A percentile compares a stretch with the other conserved stretches of the same genome.
Conservation (phyloP, 306 rosid species). For the Medicago ruthenica region DNA sequence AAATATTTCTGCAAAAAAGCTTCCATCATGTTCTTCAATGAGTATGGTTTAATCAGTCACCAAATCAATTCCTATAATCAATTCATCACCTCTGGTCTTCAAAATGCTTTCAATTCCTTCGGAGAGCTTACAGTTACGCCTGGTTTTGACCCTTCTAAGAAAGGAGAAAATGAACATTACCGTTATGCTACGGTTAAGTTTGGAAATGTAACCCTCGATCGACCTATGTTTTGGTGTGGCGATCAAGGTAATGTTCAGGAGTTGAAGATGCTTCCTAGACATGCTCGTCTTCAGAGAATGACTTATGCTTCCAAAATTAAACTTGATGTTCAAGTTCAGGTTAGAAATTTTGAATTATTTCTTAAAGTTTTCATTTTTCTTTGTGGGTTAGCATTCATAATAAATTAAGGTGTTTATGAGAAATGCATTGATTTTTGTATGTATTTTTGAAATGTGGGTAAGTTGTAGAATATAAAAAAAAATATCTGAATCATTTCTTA, state of each 20-base stretch:
- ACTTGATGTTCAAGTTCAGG: constrained; percentile 66
- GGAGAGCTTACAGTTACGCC: constrained; percentile 78
- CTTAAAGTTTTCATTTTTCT: not conserved
- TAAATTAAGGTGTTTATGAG: too few relatives aligned
- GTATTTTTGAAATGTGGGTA: too few relatives aligned
- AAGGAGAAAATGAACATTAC: constrained; percentile 69
- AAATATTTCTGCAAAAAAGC: constrained; percentile 60
- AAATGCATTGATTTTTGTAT: too few relatives aligned
- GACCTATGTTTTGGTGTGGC: constrained; percentile 82
- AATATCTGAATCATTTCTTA: too few relatives aligned
- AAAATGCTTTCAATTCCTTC: constrained; percentile 64
- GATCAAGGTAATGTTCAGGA: constrained; percentile 55
- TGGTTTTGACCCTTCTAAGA: constrained; percentile 84
- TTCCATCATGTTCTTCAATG: constrained; percentile 58
- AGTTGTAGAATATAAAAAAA: too few relatives aligned
- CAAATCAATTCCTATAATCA: constrained; percentile 83
- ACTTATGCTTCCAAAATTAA: constrained; percentile 79
- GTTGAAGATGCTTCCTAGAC: constrained; percentile 79
- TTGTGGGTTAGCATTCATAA: not conserved
- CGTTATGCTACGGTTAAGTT: constrained; percentile 75
- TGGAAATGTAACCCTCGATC: constrained; percentile 72
- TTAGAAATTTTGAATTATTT: not conserved
- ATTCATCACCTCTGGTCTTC: constrained; percentile 60
- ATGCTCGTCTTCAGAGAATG: constrained; percentile 95
- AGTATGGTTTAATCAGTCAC: constrained; percentile 85